Conservation (phyloP, 2,329 filamentous ascomycete species). For the Diaporthe longicolla region DNA sequence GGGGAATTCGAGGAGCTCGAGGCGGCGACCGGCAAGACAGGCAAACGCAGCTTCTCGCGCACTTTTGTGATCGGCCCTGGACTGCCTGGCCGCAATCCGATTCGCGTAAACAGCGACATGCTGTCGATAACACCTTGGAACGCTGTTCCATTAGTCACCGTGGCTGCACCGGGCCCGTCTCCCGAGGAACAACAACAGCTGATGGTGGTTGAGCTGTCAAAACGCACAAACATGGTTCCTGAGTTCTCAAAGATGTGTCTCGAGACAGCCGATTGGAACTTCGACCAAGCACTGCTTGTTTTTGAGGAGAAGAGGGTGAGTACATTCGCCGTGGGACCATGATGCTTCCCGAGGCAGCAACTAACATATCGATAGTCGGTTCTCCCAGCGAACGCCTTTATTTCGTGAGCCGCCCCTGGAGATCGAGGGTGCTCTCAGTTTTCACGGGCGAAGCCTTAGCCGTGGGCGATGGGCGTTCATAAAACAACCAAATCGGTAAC, state of each 20-base stretch:
- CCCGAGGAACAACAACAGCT: conserved; percentile 72
- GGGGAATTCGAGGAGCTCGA: conserved; percentile 87
- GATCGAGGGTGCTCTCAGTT: not conserved
- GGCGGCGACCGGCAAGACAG: conserved; percentile 65
- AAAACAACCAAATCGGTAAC: not conserved
- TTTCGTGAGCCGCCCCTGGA: conserved; percentile 17
- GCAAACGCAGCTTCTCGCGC: conserved; percentile 84
- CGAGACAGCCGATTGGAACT: conserved; percentile 83
- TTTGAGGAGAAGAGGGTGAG: conserved; percentile 83
- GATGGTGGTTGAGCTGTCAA: conserved; percentile 81
- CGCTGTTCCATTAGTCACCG: conserved; percentile 59
- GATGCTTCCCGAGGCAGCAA: conserved; percentile 40
- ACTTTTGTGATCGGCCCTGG: conserved; percentile 85
- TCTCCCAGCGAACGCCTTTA: conserved; percentile 41
- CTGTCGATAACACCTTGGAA: conserved; percentile 79
- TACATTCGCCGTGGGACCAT: conserved; percentile 23
- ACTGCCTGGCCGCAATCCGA: conserved; percentile 70
- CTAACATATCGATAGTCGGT: conserved; percentile 38
- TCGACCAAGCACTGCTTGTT: conserved; percentile 79
- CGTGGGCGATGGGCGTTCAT: not conserved
- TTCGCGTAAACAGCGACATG: conserved; percentile 86
- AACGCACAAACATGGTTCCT: conserved; percentile 83
- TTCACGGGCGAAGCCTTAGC: not conserved
- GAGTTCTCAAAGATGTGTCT: conserved; percentile 87
- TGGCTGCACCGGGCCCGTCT: conserved; percentile 45